Conservation (phyloP, 495 filamentous ascomycete genomes). For the Podospora didyma region DNA sequence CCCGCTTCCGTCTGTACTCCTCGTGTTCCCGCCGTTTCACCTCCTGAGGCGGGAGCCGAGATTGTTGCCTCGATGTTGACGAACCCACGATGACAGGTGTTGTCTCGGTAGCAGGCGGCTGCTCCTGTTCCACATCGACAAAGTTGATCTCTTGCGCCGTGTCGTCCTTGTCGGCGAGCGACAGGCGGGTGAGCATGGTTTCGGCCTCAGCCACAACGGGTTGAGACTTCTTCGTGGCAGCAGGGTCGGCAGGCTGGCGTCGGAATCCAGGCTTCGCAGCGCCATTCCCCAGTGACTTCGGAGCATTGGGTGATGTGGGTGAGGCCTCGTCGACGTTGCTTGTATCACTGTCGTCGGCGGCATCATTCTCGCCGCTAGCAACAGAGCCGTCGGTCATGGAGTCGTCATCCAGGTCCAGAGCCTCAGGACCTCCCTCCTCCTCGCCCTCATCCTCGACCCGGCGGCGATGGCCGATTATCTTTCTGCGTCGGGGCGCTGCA, state of each 20-base stretch:
- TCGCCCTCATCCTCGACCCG: constrained; percentile 77
- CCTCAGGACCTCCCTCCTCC: constrained; percentile 64
- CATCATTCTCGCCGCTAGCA: constrained; percentile 69
- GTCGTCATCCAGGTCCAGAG: constrained; percentile 70
- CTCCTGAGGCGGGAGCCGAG: constrained; percentile 56
- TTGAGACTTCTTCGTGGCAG: constrained; percentile 34
- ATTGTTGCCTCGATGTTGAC: constrained; percentile 23
- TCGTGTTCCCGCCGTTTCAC: constrained; percentile 81
- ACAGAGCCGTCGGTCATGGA: constrained; percentile 78
- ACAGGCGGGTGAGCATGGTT: constrained; percentile 82
- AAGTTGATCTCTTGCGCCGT: constrained; percentile 61
- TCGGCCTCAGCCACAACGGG: constrained; percentile 64
- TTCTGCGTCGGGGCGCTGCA: constrained; percentile 54
- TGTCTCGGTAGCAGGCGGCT: constrained; percentile 26
- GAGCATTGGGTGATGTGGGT: constrained; percentile 41
- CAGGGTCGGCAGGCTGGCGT: constrained; percentile 28
- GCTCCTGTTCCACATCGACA: constrained; percentile 48
- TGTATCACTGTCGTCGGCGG: constrained; percentile 75
- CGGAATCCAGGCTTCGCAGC: constrained; percentile 37
- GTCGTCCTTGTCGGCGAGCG: constrained; percentile 54
- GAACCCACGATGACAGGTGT: constrained; percentile 47
- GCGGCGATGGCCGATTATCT: constrained; percentile 71
- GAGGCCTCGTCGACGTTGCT: constrained; percentile 61
- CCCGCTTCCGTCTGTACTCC: constrained; percentile 79
- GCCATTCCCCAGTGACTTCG: constrained; percentile 34